phyloP scores from a whole-genome alignment of 2,329 filamentous ascomycete species.

The Lasiodiplodia sp. region DNA sequence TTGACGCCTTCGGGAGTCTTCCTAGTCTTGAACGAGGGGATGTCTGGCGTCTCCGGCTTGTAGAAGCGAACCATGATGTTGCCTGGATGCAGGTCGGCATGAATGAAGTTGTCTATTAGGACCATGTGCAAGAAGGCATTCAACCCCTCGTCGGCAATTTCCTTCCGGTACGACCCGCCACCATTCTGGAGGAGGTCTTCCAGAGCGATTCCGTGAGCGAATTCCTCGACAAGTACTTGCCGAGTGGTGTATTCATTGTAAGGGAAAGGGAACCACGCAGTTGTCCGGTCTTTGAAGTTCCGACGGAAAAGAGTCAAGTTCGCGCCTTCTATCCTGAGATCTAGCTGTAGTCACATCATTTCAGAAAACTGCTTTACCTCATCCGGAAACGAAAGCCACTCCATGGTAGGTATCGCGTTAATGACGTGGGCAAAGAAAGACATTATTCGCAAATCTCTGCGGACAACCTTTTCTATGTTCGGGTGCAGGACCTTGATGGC shows the following conservation, averaged over 20 bases:
- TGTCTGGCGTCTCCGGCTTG: conserved; percentile 74
- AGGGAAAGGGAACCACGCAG: conserved; percentile 96
- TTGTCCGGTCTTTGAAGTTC: conserved; percentile 87
- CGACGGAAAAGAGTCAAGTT: conserved; percentile 88
- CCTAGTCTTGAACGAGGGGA: conserved; percentile 52
- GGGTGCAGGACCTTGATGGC: conserved; percentile 97
- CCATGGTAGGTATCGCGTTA: conserved; percentile 89
- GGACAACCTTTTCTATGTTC: conserved; percentile 84
- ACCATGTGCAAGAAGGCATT: conserved; percentile 98
- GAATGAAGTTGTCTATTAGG: conserved; percentile 95
- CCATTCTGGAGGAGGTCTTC: conserved; percentile 90
- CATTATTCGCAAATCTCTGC: conserved; percentile 95
- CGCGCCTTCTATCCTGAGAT: conserved; percentile 91
- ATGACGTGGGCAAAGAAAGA: conserved; percentile 83
- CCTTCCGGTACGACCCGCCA: conserved; percentile 89
- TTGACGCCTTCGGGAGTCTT: conserved; percentile 43
- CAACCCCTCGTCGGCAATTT: conserved; percentile 92
- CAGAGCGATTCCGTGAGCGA: conserved; percentile 90
- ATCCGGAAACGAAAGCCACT: conserved; percentile 95
- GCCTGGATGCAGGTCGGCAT: conserved; percentile 93
- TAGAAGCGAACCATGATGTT: conserved; percentile 99
- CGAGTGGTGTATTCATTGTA: conserved; percentile 92
- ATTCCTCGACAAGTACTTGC: conserved; percentile 93
- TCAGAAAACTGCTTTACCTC: conserved; percentile 94
- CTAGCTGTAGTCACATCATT: conserved; percentile 98